Conservation (phyloP, 495 filamentous ascomycete genomes). For the Talaromyces adpressus region DNA sequence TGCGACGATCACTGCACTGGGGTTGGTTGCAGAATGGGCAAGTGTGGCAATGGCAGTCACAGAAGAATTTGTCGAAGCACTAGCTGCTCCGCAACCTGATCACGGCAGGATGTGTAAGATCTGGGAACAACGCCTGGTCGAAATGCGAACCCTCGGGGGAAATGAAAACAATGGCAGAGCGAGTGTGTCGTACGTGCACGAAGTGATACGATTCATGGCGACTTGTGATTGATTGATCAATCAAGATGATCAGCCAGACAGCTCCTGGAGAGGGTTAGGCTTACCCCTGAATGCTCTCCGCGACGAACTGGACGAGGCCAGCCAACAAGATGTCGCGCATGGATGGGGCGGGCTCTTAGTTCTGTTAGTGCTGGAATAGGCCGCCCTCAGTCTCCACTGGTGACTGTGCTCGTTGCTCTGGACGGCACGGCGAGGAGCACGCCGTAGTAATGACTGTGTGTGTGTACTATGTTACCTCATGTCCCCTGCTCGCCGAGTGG, state of each 20-base stretch:
- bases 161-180: neutral
- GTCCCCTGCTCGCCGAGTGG: neutral
- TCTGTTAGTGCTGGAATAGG: neutral
- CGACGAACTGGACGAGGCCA: neutral
- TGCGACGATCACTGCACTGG: constrained; percentile 1
- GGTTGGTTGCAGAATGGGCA: neutral
- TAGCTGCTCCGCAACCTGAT: neutral
- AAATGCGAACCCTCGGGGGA: neutral
- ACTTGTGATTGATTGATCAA: neutral
- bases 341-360: neutral
- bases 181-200: neutral
- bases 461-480: neutral
- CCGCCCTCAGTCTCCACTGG: neutral
- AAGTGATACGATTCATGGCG: neutral
- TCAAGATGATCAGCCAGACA: neutral
- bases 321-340: constrained; percentile 3
- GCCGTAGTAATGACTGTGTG: neutral
- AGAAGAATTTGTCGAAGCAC: neutral
- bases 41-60: neutral
- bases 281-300: constrained; percentile 5
- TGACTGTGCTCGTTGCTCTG: neutral
- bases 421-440: neutral
- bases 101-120: neutral
- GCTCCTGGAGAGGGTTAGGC: neutral
- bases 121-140: neutral